Base-by-base conservation (phyloP, 805 yeast species). In the Zygosaccharomyces gambellarensis region DNA sequence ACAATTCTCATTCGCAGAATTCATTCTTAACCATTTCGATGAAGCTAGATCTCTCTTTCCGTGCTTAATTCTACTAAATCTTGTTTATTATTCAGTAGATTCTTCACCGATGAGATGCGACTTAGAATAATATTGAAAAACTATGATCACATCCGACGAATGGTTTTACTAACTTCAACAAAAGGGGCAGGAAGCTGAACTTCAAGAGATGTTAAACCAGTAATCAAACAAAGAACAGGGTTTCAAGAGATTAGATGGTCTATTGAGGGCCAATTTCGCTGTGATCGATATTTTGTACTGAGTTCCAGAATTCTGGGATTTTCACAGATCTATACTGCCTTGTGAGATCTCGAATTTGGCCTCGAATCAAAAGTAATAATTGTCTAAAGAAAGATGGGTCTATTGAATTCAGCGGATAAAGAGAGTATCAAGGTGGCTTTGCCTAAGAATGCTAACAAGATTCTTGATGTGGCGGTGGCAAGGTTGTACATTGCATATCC, bases 401-500 rank as follows among this genome's bases (percentile, higher is more conserved):
- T 71, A 10, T 56, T 82, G 42, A 70, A 71, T 6, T 59, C 80
- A 5, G 73, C 75, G 5, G 98, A 94, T 64, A 92, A 89, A 66
- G 97, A 92, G 63, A 85, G 86, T 64, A 81, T 94, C 67, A 90
- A 90, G 64, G 74, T 97, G 49, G 89, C 85, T 17, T 76, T 92
- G 47, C 98, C 99, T 39, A 90, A 89, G 68, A 81, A 87, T 6
- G 75, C 92, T 43, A 90, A 90, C 65, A 90, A 90, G 65, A 79
- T 94, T 54, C 73, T 94, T 30, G 97, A 88, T 70, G 95, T 95
- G 42, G 83, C 96, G 0, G 86, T 92, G 2, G 97, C 96, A 0
- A 73, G 95, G 50, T 75, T 94, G 43, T 94, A 90, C 70, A 80
- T 92, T 23, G 96, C 98, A 1, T 82, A 87, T 63, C 98, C 98